Evolutionary conservation across 345 rosid genomes (phyloP).

Genomic region (Euphorbia lathyris): DNA sequence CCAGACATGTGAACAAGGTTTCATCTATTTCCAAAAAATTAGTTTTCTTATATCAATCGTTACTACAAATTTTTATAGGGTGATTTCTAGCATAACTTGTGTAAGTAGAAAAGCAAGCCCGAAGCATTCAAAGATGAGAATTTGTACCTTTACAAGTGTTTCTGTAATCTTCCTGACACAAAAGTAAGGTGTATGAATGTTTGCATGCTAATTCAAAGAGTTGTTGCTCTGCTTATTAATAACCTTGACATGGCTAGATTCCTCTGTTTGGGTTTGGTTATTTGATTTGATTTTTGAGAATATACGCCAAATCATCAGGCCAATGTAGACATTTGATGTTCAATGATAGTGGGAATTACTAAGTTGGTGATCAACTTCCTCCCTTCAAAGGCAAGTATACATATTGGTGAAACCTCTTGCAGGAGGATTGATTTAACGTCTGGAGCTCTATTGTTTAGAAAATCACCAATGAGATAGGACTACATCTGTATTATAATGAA

Average conservation of each 20-base stretch:
- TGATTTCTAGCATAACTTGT: constrained; percentile 5
- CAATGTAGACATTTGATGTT: not conserved
- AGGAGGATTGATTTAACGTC: not conserved
- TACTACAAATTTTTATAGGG: not conserved
- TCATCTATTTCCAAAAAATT: not conserved
- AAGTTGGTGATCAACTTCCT: not conserved
- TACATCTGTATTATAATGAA: not conserved
- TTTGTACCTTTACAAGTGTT: not conserved
- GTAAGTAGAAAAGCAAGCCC: constrained; percentile 10
- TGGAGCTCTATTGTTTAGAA: not conserved
- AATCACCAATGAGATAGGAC: not conserved
- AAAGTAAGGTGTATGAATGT: not conserved
- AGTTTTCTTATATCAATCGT: not conserved
- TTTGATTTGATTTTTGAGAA: not conserved
- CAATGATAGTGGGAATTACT: not conserved
- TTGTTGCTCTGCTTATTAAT: not conserved
- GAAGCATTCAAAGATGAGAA: not conserved
- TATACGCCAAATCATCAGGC: not conserved
- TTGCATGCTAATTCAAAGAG: not conserved
- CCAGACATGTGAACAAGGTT: constrained; percentile 54
- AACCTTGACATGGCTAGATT: constrained; percentile 12
- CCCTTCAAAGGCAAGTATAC: not conserved
- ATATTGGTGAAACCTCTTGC: not conserved
- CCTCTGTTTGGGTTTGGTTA: not conserved
- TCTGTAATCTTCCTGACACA: constrained; percentile 9